Evolutionary conservation across 1,284 basidiomycete genomes (phyloP).

Genomic region (Agaricales sp.): DNA sequence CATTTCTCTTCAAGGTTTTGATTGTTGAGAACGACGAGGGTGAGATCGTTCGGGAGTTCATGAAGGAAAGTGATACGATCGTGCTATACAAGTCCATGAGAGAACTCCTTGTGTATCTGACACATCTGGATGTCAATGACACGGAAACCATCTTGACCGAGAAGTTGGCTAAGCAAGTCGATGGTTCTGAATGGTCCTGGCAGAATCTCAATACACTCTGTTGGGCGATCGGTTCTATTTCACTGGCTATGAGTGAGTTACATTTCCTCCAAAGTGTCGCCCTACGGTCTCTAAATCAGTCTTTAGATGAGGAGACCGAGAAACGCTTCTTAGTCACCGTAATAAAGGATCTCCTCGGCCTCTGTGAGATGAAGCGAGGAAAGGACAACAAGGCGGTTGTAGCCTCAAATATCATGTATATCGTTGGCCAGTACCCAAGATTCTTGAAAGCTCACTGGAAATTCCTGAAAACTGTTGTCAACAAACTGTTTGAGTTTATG

Average conservation of each 20-base stretch:
- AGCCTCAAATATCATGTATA: constrained; percentile 99
- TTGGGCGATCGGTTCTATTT: constrained; percentile 99
- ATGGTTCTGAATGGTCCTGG: constrained; percentile 99
- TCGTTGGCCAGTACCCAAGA: constrained; percentile 98
- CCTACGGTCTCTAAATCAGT: constrained; percentile 9
- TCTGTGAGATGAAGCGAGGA: constrained; percentile 97
- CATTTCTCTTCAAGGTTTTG: constrained; percentile 53
- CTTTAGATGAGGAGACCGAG: constrained; percentile 90
- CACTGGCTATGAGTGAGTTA: constrained; percentile 93
- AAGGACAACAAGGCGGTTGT: constrained; percentile 99
- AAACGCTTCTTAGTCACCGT: constrained; percentile 99
- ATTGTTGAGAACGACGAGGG: constrained; percentile 99
- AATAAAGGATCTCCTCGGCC: constrained; percentile 94
- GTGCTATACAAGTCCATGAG: constrained; percentile 99
- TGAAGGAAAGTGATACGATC: constrained; percentile 99
- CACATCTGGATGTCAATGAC: constrained; percentile 93
- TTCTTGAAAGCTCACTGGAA: constrained; percentile 99
- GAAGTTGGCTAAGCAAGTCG: constrained; percentile 95
- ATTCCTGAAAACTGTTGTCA: constrained; percentile 99
- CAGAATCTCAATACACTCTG: constrained; percentile 98
- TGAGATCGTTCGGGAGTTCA: constrained; percentile 98
- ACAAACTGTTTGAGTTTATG: constrained; percentile 99
- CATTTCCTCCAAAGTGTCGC: background rate
- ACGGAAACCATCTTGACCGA: constrained; percentile 97
- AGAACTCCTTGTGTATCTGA: constrained; percentile 93